Base-by-base conservation (phyloP, 495 filamentous ascomycete genomes). In the Talaromyces liani region DNA sequence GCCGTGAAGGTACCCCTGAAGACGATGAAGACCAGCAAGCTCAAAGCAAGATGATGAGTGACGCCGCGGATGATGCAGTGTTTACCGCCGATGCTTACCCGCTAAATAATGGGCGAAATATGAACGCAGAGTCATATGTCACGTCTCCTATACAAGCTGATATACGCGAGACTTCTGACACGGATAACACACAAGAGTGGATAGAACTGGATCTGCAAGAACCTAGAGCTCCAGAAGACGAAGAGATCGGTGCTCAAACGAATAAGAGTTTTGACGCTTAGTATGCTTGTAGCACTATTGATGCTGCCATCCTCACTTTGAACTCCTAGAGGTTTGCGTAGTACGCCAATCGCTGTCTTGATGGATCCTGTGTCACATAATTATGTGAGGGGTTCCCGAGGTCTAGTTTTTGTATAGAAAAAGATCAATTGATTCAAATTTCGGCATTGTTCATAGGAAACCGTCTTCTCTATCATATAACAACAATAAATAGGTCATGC, bases 1-100 rank as follows among this genome's bases (percentile, higher is more conserved):
- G 88, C 71, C 79, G 82, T 31, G 81, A 86, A 58, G 87, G 87
- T 1, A 86, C 81, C 1, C 85, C 83, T 0, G 86, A 88, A 66
- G 84, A 84, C 64, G 83, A 84, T 60, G 82, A 86, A 65, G 80
- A 85, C 57, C 67, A 67, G 59, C 61, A 53, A 27, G 41, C 64
- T 3, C 59, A 61, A 60, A 64, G 8, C 34, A 47, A 54, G 41
- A 36, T 29, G 27, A 57, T 25, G 36, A 53, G 41, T 16, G 39
- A 58, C 6, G 18, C 14, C 9, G 58, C 62, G n/a, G 58, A 68
- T 18, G 63, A 64, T 8, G 55, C 65, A 14, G 41, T 62, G 25
- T 62, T 62, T 39, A 31, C 45, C 12, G 60, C 60, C 4, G 29
- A 62, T 24, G 41, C 60, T 49, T 62, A 62, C 10, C 60, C 60